Evolutionary conservation across 2,329 filamentous ascomycete species (phyloP), one percentile per base, ranked within the genome.

Genomic region (Penicillium italicum): DNA sequence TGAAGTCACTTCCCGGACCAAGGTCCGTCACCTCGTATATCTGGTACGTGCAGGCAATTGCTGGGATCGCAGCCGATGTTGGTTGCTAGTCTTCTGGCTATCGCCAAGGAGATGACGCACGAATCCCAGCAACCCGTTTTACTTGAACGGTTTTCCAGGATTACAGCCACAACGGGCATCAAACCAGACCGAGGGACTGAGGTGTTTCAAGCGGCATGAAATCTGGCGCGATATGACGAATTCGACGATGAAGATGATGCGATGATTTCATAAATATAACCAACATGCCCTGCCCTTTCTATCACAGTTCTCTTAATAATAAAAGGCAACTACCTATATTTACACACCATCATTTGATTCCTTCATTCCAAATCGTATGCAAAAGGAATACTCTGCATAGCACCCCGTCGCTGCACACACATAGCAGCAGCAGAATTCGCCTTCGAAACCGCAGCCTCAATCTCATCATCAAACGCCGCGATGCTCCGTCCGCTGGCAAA

Each of bases 11-110:
- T 4, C 57, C 64, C 0, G 65, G 65, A 5, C 62, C 65, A 4
- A 53, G 62, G 7, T 63, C 58, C 14, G 62, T 66, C 16, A 62
- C 64, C 0, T 67, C 65, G 9, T 59, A 64, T 26, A 66, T 67
- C 33, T 67, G 65, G 65, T 64, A 67, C 48, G 65, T 64, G 3
- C 65, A 67, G 30, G 60, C 63, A 0, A 66, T 67, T 5, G 62
- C 62, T 5, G 65, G 65, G 3, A 64, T 66, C 5, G 58, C 60
- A 5, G 55, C 63, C 64, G 5, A 56, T 67, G n/a, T 42, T 67
- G 0, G 53, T 67, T 18, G 60, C 62, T 1, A 53, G 62, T 28
- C 43, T 67, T 26, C 55, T 67, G 18, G 37, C 52, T 1, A 57
- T 66, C 11, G 63, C 64, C 4, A 58, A 55, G 16, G 60, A 66